Base-by-base conservation (phyloP, 345 rosid genomes). In the Boechera retrofracta region DNA sequence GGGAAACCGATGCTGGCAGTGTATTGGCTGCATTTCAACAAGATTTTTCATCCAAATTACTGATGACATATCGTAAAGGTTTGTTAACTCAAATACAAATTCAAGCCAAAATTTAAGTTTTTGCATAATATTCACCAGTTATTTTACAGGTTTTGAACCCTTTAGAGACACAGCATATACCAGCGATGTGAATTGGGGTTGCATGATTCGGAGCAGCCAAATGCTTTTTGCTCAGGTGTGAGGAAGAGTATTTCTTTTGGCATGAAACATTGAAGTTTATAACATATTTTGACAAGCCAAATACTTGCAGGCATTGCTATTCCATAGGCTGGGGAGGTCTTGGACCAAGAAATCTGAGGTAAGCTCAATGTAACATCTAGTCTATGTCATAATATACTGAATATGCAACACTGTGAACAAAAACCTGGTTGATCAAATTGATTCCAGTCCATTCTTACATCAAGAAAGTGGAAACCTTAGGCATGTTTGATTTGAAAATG, bases 181-280 rank as follows among this genome's bases (percentile, higher is more conserved):
- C 2, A 92, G 88, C 78, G 99, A 95, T 80, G 94, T 79, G 10
- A 75, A 81, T 65, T 95, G 99, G 99, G 98, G 99, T 69, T 95
- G 99, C 88, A 95, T 95, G 99, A 83, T 92, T 55, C 87, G 99
- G 61, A 92, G 99, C 81, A 86, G 99, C 82, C 99, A 95, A 85
- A 95, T 95, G 99, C 94, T 95, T 59, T 79, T 90, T 49, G 97
- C 97, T 73, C 99, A 95, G 95, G 97, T 86, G 60, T 60, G 59
- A 15, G 24, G 21, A 18, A 56, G 10, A 26, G 1, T 55, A 47
- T 55, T n/a, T n/a, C 56, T 41, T 57, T 53, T 56, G 58, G 13
- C 53, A 6, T 55, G 35, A 10, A 21, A n/a, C 28, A n/a, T 38
- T 69, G 16, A 15, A 56, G 67, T 48, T 54, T 45, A 3, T 53